phyloP scores from a whole-genome alignment of 2,329 filamentous ascomycete genomes.

The Graphilbum sp. region DNA sequence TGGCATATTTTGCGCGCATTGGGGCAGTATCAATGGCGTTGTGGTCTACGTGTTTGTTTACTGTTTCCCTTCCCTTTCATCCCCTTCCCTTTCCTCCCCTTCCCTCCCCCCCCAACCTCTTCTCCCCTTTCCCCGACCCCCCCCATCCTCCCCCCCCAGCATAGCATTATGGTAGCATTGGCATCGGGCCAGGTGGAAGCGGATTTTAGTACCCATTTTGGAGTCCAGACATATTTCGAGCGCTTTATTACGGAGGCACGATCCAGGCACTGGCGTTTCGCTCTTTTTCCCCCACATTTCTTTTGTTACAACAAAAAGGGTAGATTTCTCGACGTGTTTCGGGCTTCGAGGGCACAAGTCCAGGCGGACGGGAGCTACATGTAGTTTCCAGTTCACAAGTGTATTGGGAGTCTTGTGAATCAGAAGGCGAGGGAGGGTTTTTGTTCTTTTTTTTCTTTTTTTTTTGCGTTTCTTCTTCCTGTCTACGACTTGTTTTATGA shows the following conservation, averaged over 20 bases:
- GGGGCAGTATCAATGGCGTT: not conserved
- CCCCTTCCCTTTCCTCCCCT: too few species aligned
- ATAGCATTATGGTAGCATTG: slow-evolving; percentile 8
- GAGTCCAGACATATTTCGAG: slow-evolving; percentile 4
- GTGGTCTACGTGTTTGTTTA: not conserved
- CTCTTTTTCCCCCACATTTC: too few species aligned
- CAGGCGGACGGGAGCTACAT: not conserved
- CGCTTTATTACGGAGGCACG: not conserved
- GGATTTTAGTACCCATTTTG: slow-evolving; percentile 2
- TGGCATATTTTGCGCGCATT: not conserved
- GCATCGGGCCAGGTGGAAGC: not conserved
- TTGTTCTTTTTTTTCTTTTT: not conserved
- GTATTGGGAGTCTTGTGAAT: too few species aligned
- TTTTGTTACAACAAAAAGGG: too few species aligned
- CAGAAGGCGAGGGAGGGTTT: too few species aligned
- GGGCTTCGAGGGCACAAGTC: not conserved
- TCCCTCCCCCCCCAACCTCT: too few species aligned
- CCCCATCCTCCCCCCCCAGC: too few species aligned
- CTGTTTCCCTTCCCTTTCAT: not conserved
- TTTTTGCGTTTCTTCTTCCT: not conserved
- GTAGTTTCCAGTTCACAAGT: too few species aligned
- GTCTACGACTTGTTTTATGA: not conserved
- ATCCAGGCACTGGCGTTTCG: not conserved
- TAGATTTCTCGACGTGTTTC: not conserved
- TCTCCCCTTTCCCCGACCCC: too few species aligned